phyloP scores from a whole-genome alignment of 345 rosid genomes.

The Mangifera indica region DNA sequence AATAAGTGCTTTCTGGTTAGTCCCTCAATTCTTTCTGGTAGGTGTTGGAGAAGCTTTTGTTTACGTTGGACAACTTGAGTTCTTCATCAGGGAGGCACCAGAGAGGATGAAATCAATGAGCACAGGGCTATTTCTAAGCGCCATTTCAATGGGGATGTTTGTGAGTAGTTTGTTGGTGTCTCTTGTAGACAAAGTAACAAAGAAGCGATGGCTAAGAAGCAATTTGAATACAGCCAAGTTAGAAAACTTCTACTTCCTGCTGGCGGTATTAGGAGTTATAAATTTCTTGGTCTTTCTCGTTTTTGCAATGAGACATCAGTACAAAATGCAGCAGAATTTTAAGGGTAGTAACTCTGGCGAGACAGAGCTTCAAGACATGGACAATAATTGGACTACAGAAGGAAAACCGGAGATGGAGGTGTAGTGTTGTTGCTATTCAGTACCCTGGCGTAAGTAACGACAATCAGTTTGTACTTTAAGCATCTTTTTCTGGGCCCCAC shows the following conservation, averaged over 20 bases:
- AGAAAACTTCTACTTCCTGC: conserved; percentile 76
- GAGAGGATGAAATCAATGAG: conserved; percentile 95
- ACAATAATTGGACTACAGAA: conserved; percentile 16
- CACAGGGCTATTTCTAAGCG: conserved; percentile 81
- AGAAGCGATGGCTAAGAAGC: conserved; percentile 65
- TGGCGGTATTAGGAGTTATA: conserved; percentile 60
- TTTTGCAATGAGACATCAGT: conserved; percentile 63
- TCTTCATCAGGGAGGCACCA: conserved; percentile 86
- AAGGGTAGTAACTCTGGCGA: conserved; percentile 20
- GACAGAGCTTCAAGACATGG: conserved; percentile 16
- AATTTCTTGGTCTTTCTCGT: conserved; percentile 57
- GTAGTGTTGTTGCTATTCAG: background rate
- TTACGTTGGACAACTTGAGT: conserved; percentile 90
- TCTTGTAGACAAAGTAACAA: conserved; percentile 55
- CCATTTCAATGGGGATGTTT: conserved; percentile 88
- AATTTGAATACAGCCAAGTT: conserved; percentile 58
- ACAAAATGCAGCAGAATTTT: conserved; percentile 44
- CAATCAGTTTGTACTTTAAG: background rate
- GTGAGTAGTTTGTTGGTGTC: conserved; percentile 78
- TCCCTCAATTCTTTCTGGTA: conserved; percentile 75
- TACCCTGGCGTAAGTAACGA: no score
- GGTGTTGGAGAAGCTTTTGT: conserved; percentile 96
- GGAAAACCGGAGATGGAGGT: conserved; percentile 20
- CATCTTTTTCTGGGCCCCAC: background rate
- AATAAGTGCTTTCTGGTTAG: conserved; percentile 77